A percentile compares a stretch with the other conserved stretches of the same genome.
phyloP scores from a whole-genome alignment of 768 basidiomycete species.

The Suillus occidentalis region DNA sequence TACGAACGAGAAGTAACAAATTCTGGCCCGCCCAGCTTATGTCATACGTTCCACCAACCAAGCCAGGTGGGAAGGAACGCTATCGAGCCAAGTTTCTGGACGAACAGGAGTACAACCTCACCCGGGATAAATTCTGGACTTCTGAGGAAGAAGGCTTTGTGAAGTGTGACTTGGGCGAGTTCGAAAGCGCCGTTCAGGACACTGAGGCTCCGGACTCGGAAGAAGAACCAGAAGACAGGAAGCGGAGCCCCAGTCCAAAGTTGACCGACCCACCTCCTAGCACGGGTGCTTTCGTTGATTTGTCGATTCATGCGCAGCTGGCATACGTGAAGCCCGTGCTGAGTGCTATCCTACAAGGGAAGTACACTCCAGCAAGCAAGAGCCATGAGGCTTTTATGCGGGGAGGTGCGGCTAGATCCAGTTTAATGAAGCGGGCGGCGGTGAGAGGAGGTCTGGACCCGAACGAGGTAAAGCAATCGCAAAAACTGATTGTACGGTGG shows the following conservation, averaged over 20 bases:
- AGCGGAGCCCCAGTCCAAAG: neutral
- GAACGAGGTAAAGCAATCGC: constrained; percentile 39
- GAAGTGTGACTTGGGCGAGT: constrained; percentile 61
- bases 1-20: constrained; percentile 24
- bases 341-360: constrained; percentile 53
- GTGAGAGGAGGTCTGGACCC: constrained; percentile 39
- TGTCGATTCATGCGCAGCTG: constrained; percentile 59
- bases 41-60: constrained; percentile 46
- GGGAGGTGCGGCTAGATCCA: constrained; percentile 50
- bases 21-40: constrained; percentile 74
- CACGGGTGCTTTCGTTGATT: constrained; percentile 47
- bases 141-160: constrained; percentile 60
- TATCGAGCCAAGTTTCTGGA: constrained; percentile 67
- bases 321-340: constrained; percentile 66
- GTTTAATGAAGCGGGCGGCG: constrained; percentile 31
- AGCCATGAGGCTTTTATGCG: constrained; percentile 57
- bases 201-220: constrained; percentile 30
- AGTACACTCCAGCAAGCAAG: constrained; percentile 51
- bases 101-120: constrained; percentile 37
- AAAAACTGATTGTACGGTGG: constrained; percentile 29
- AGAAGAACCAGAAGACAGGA: constrained; percentile 32
- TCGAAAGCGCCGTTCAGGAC: constrained; percentile 43
- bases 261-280: constrained; percentile 40
- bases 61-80: constrained; percentile 37
- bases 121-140: constrained; percentile 57